Evolutionary conservation across 202 grass and related monocot genomes (phyloP).

Genomic region (Digitaria exilis): DNA sequence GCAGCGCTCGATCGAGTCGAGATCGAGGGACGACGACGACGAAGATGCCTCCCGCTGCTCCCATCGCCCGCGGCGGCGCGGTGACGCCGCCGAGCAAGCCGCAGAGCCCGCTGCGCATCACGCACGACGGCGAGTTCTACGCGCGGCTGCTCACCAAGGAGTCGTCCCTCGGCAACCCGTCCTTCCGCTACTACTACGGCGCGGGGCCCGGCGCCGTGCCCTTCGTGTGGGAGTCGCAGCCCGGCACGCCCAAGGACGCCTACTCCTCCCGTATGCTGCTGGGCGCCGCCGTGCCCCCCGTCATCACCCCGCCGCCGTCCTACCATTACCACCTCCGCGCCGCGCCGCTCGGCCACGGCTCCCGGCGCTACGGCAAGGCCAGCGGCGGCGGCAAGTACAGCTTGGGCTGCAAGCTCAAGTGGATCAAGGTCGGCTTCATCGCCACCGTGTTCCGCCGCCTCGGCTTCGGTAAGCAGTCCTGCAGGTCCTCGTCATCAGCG

Average conservation of each 20-base stretch:
- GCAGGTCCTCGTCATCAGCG: background rate
- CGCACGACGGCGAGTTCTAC: constrained; percentile 85
- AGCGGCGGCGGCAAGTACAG: constrained; percentile 1
- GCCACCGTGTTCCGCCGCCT: constrained; percentile 50
- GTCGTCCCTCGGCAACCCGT: constrained; percentile 59
- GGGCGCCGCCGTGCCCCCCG: constrained; percentile 35
- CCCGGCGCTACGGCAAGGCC: background rate
- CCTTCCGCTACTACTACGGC: constrained; percentile 83
- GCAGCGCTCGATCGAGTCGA: background rate
- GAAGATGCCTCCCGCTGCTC: background rate
- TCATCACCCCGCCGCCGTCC: constrained; percentile 70
- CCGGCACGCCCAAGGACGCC: constrained; percentile 74
- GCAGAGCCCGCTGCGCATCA: constrained; percentile 66
- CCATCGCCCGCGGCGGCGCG: constrained; percentile 16
- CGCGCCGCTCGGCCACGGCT: background rate
- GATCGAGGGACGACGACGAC: background rate
- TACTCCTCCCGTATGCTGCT: constrained; percentile 27
- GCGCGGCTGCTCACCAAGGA: constrained; percentile 76
- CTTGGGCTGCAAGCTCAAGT: constrained; percentile 44
- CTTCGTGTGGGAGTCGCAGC: constrained; percentile 78
- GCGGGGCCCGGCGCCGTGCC: constrained; percentile 64
- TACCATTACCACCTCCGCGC: constrained; percentile 55
- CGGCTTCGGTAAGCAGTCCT: constrained; percentile 18
- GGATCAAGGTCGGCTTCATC: constrained; percentile 60
- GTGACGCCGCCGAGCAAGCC: constrained; percentile 39